Evolutionary conservation across 2,329 filamentous ascomycete species (phyloP).

Genomic region (Parascedosporium putredinis): DNA sequence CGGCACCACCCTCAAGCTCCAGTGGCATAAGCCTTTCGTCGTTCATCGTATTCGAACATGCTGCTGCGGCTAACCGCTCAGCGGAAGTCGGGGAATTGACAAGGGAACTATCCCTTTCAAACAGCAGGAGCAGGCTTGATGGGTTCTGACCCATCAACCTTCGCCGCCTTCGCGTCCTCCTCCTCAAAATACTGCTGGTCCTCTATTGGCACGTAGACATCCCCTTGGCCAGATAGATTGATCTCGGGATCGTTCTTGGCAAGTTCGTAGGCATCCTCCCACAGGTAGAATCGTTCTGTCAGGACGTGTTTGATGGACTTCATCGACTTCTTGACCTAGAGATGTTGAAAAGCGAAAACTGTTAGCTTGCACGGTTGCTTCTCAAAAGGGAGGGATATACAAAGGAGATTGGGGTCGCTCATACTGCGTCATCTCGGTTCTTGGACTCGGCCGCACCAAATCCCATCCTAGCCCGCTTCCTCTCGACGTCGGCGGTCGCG

Average conservation of each 20-base stretch:
- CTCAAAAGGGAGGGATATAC: neutral
- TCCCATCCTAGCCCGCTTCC: conserved; percentile 54
- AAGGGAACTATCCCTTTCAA: neutral
- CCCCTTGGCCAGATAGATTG: conserved; percentile 40
- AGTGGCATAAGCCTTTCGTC: conserved; percentile 6
- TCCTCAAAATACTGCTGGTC: conserved; percentile 24
- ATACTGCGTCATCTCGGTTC: conserved; percentile 55
- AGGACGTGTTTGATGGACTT: conserved; percentile 72
- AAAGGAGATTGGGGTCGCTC: conserved; percentile 19
- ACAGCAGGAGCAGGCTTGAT: conserved; percentile 3
- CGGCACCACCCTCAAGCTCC: conserved; percentile 14
- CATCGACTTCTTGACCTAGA: conserved; percentile 67
- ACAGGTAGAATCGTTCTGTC: conserved; percentile 81
- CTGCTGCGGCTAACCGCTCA: too few species aligned
- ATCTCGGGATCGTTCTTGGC: conserved; percentile 59
- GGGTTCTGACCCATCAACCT: conserved; percentile 8
- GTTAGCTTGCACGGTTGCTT: neutral
- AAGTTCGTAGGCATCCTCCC: conserved; percentile 62
- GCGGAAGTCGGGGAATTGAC: too few species aligned
- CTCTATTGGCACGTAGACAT: conserved; percentile 37
- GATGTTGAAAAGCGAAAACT: neutral
- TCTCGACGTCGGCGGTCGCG: conserved; percentile 64
- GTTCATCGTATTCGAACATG: neutral
- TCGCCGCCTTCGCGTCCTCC: conserved; percentile 16
- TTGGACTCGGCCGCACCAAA: conserved; percentile 63